A percentile compares a stretch with the other conserved stretches of the same genome.
These are phyloP conservation scores for Solanum stenotomum DNA, from an alignment of 257 asterid species.

Conservation along the genomic window DNA sequence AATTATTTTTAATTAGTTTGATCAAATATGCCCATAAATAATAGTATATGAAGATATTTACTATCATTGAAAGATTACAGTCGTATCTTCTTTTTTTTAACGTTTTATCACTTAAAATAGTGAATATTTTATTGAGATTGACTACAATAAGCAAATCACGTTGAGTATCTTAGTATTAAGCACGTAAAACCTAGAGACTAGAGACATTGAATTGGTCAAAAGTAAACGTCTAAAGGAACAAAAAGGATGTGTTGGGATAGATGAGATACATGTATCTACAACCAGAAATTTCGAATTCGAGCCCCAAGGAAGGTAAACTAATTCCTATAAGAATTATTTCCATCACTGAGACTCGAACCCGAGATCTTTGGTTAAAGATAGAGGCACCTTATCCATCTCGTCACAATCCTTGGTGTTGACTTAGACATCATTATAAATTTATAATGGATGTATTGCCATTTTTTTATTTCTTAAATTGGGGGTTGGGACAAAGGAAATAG, in stretches of 20 bases:
- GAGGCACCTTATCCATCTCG: not conserved
- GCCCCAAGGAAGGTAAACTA: not conserved
- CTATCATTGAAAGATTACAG: not conserved
- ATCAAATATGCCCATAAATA: not conserved
- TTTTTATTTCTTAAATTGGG: not conserved
- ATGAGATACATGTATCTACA: not conserved
- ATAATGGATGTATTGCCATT: not conserved
- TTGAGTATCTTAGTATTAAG: not conserved
- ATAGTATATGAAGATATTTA: not conserved
- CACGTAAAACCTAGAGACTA: not conserved
- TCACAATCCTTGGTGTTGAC: not conserved
- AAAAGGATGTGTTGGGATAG: not conserved
- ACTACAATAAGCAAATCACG: not conserved
- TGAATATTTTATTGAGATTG: not conserved
- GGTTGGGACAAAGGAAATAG: not conserved
- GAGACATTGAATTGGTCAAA: not conserved
- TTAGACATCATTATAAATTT: not conserved
- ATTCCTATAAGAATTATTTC: not conserved
- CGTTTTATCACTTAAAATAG: too few species aligned
- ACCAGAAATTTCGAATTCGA: fast-evolving
- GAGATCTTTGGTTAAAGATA: not conserved
- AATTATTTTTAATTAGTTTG: too few species aligned
- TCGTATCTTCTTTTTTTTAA: not conserved
- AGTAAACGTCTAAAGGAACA: not conserved
- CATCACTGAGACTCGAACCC: not conserved